phyloP scores from a whole-genome alignment of 2,329 filamentous ascomycete genomes.

The Nemania sp. region DNA sequence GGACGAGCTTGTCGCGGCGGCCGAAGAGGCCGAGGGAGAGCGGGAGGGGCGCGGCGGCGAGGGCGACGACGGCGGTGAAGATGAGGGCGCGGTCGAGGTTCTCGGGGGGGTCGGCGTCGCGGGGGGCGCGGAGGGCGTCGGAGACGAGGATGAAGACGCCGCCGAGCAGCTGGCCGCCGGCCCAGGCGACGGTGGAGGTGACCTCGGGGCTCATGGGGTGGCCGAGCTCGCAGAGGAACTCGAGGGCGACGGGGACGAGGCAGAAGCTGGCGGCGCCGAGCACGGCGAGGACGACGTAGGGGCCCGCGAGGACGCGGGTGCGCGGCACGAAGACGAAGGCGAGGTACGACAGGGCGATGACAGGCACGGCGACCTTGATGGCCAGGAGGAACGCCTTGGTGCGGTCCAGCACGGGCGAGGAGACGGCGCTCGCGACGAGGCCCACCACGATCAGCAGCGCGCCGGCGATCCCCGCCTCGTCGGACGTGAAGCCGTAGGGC shows the following conservation, averaged over 20 bases:
- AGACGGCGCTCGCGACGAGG: conserved; percentile 74
- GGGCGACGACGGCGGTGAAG: conserved; percentile 75
- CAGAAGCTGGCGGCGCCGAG: conserved; percentile 81
- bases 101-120: conserved; percentile 59
- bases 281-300: conserved; percentile 75
- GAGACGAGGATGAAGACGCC: conserved; percentile 83
- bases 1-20: conserved; percentile 52
- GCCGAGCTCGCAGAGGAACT: conserved; percentile 85
- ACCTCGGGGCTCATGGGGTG: conserved; percentile 88
- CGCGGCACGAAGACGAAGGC: conserved; percentile 79
- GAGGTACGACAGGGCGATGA: conserved; percentile 76
- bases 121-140: conserved; percentile 68
- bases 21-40: conserved; percentile 74
- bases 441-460: conserved; percentile 89
- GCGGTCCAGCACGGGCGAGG: conserved; percentile 81
- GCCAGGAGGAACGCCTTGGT: conserved; percentile 77
- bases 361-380: conserved; percentile 74
- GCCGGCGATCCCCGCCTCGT: conserved; percentile 86
- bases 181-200: conserved; percentile 82
- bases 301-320: conserved; percentile 60
- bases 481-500: conserved; percentile 83
- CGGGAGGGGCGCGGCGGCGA: conserved; percentile 68
- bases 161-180: conserved; percentile 82
- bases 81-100: conserved; percentile 79
- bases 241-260: conserved; percentile 81